Evolutionary conservation across 805 yeast species (phyloP).

Genomic region (Metschnikowia koreensis): DNA sequence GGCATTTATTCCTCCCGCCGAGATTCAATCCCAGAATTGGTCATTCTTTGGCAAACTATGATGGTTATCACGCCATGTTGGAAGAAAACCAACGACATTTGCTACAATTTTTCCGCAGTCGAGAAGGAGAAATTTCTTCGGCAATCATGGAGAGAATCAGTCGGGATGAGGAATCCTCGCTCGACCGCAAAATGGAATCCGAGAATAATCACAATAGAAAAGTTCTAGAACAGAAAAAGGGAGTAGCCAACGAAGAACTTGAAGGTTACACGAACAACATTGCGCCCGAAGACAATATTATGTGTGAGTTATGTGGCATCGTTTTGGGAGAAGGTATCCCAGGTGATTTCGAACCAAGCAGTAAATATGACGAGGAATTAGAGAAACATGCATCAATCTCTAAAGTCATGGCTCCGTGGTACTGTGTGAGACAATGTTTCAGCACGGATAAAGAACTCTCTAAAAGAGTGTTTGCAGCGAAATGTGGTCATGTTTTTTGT

Average conservation of each 20-base stretch:
- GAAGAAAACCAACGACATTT: constrained; percentile 8
- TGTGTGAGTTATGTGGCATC: constrained; percentile 68
- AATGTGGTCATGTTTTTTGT: constrained; percentile 84
- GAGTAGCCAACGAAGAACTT: constrained; percentile 22
- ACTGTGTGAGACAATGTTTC: constrained; percentile 48
- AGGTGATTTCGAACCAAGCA: constrained; percentile 40
- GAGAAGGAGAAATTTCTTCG: constrained; percentile 16
- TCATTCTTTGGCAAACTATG: neutral
- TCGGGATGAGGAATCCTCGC: constrained; percentile 37
- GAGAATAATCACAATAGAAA: constrained; percentile 33
- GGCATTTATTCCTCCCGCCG: neutral
- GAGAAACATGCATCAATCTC: constrained; percentile 24
- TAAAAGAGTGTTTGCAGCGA: constrained; percentile 58
- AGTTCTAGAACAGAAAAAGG: constrained; percentile 29
- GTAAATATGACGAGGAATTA: constrained; percentile 27
- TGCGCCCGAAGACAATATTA: constrained; percentile 15
- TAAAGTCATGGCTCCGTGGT: constrained; percentile 64
- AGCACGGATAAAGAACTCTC: constrained; percentile 59
- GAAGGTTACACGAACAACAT: constrained; percentile 34
- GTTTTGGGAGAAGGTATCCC: constrained; percentile 75
- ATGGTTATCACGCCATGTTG: constrained; percentile 8
- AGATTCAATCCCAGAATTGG: neutral
- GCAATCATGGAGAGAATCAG: constrained; percentile 41
- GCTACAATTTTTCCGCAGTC: constrained; percentile 2
- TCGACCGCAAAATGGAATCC: constrained; percentile 31